Conservation (phyloP, 805 yeast genomes). For the Wickerhamiella domercqiae region DNA sequence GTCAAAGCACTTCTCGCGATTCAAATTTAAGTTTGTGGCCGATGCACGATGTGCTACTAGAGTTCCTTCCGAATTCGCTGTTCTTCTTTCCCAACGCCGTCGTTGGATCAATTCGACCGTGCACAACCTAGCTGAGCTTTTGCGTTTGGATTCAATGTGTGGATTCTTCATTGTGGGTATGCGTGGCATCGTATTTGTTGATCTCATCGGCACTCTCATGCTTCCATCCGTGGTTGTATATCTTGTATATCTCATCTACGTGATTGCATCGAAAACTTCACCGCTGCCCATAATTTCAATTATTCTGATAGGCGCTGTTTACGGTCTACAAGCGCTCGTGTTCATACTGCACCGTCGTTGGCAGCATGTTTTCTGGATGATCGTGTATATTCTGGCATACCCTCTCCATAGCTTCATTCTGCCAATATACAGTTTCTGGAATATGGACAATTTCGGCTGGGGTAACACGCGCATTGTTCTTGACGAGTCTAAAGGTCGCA, state of each 20-base stretch:
- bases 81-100: slow-evolving; percentile 87
- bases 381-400: slow-evolving; percentile 41
- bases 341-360: slow-evolving; percentile 32
- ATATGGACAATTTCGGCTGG: slow-evolving; percentile 51
- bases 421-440: slow-evolving; percentile 48
- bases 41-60: slow-evolving; percentile 45
- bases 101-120: slow-evolving; percentile 57
- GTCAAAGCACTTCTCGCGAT: slow-evolving; percentile 41
- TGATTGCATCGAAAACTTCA: slow-evolving; percentile 35
- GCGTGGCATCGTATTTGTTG: slow-evolving; percentile 44
- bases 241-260: slow-evolving; percentile 36
- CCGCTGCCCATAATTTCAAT: slow-evolving; percentile 40
- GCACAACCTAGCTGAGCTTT: slow-evolving; percentile 44
- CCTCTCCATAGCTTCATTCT: slow-evolving; percentile 48
- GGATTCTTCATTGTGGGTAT: slow-evolving; percentile 47
- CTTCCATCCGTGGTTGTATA: slow-evolving; percentile 44
- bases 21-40: slow-evolving; percentile 39
- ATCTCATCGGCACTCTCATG: slow-evolving; percentile 42
- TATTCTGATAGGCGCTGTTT: slow-evolving; percentile 38
- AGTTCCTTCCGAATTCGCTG: slow-evolving; percentile 56
- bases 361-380: slow-evolving; percentile 39
- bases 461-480: slow-evolving; percentile 46
- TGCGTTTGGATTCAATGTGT: slow-evolving; percentile 41
- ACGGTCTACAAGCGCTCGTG: slow-evolving; percentile 46
- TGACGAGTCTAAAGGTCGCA: slow-evolving; percentile 39